These are phyloP conservation scores for Aureobasidium sp. DNA, from an alignment of 2,329 filamentous ascomycete genomes.

Conservation along the genomic window DNA sequence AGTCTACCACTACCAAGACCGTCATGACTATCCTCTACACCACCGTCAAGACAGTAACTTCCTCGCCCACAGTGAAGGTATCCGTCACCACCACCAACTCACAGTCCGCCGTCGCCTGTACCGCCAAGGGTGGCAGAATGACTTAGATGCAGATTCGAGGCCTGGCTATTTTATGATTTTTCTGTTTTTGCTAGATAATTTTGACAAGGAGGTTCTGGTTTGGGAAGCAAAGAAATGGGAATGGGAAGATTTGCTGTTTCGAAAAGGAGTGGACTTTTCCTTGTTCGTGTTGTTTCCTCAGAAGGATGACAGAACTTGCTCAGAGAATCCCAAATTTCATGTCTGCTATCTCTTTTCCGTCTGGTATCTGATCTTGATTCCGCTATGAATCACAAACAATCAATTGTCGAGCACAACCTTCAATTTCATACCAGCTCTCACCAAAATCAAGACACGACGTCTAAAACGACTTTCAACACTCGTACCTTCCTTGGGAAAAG, in stretches of 20 bases:
- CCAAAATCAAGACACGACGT: neutral
- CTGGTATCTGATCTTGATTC: no score
- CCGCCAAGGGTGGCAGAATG: slow-evolving; percentile 20
- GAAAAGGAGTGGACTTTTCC: neutral
- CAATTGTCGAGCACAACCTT: neutral
- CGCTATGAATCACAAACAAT: no score
- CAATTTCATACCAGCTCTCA: neutral
- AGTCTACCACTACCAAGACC: slow-evolving; percentile 11
- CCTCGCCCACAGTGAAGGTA: slow-evolving; percentile 15
- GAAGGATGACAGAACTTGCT: no score
- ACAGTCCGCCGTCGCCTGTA: slow-evolving; percentile 16
- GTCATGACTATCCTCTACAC: slow-evolving; percentile 4
- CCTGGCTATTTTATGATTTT: neutral
- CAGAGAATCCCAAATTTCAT: no score
- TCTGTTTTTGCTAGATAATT: neutral
- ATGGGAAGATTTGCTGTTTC: neutral
- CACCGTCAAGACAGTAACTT: slow-evolving; percentile 9
- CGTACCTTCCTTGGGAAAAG: neutral
- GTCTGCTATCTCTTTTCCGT: no score
- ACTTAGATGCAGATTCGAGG: neutral
- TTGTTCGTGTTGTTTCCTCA: neutral
- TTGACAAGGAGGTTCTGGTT: neutral
- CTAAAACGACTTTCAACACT: neutral
- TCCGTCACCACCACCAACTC: slow-evolving; percentile 15
- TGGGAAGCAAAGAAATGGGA: neutral